A percentile compares a stretch with the other conserved stretches of the same genome.
Evolutionary conservation across 768 basidiomycete genomes (phyloP).

Genomic region (Boletus eberwhitei): DNA sequence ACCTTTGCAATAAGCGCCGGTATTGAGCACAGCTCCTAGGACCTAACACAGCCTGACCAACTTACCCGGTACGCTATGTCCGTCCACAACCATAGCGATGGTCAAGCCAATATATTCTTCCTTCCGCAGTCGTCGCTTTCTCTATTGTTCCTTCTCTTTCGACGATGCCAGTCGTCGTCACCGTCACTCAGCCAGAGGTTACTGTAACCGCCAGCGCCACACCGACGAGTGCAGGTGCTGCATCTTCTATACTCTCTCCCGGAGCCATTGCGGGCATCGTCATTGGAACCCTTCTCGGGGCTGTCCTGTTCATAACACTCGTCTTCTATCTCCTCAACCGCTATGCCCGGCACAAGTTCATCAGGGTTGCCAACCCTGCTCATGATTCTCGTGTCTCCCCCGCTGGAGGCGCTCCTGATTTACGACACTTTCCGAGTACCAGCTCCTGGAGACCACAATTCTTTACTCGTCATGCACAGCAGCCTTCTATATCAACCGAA

Average conservation of each 20-base stretch:
- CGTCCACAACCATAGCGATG: not conserved
- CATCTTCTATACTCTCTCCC: conserved; percentile 8
- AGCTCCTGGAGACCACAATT: not conserved
- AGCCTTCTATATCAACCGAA: conserved; percentile 20
- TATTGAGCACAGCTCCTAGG: not conserved
- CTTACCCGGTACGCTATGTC: not conserved
- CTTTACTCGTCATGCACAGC: conserved; percentile 7
- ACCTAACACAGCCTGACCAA: conserved; percentile 2
- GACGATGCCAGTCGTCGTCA: conserved; percentile 15
- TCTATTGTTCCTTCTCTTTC: not conserved
- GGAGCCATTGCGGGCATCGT: conserved; percentile 19
- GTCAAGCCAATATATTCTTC: no score
- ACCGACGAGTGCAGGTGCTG: not conserved
- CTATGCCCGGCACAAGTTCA: conserved; percentile 10
- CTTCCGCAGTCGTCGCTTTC: not conserved
- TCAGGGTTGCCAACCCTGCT: conserved; percentile 13
- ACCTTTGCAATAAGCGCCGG: not conserved
- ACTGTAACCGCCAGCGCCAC: not conserved
- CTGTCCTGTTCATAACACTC: conserved; percentile 9
- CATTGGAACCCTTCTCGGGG: conserved; percentile 17
- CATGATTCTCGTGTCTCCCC: not conserved
- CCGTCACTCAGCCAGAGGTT: not conserved
- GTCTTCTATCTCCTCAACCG: conserved; percentile 13
- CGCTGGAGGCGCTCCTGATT: not conserved
- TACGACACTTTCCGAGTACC: not conserved